Evolutionary conservation across 805 yeast species (phyloP).

Genomic region (Sugiyamaella chiloensis): DNA sequence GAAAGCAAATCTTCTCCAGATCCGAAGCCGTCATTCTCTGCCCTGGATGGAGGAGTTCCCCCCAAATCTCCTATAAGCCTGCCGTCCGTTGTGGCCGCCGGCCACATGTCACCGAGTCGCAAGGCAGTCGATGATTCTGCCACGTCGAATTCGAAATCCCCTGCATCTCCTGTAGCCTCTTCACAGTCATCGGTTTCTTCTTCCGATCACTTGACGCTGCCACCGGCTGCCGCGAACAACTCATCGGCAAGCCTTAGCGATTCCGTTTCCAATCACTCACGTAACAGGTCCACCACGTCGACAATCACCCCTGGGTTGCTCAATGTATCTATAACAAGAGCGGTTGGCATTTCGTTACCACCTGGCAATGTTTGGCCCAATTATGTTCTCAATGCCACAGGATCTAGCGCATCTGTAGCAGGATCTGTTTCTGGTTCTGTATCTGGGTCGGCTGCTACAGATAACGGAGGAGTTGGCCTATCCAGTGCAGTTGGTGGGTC

Average conservation of each 20-base stretch:
- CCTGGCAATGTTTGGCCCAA: slow-evolving; percentile 11
- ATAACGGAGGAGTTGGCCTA: no score
- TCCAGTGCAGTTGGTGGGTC: not conserved
- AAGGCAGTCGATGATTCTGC: slow-evolving; percentile 6
- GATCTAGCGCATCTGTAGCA: slow-evolving; percentile 2
- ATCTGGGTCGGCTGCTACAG: not conserved
- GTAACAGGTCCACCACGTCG: slow-evolving; percentile 15
- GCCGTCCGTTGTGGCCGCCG: slow-evolving; percentile 20
- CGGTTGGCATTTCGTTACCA: slow-evolving; percentile 10
- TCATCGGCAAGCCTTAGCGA: not conserved
- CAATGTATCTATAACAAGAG: slow-evolving; percentile 16
- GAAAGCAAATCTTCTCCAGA: slow-evolving; percentile 17
- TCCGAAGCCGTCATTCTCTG: not conserved
- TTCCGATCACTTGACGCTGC: not conserved
- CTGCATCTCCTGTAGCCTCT: not conserved
- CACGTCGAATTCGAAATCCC: not conserved
- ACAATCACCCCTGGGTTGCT: slow-evolving; percentile 21
- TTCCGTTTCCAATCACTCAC: not conserved
- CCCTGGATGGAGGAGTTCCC: not conserved
- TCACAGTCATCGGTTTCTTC: slow-evolving; percentile 7
- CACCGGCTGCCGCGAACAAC: not conserved
- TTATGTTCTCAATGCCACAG: slow-evolving; percentile 8
- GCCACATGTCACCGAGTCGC: slow-evolving; percentile 16
- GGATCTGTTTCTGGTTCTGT: slow-evolving; percentile 7
- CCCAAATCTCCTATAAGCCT: slow-evolving; percentile 9